Conservation (phyloP, 148 eudicot genomes). For the Agrostemma githago region DNA sequence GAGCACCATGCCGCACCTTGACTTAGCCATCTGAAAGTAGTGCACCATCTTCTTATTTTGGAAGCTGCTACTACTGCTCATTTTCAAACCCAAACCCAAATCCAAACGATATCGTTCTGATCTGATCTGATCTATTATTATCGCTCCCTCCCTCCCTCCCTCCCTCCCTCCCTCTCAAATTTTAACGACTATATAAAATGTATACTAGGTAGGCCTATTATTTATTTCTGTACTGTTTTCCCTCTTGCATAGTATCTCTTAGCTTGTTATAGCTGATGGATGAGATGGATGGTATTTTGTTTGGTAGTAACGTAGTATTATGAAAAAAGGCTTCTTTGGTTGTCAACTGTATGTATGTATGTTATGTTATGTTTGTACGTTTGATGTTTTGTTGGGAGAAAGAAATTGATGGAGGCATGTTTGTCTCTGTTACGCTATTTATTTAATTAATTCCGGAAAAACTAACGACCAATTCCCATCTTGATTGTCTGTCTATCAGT, state of each 20-base stretch:
- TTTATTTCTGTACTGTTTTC: no score
- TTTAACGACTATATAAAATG: no score
- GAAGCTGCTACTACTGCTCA: neutral
- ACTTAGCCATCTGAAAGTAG: slow-evolving; percentile 2
- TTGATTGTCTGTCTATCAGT: neutral
- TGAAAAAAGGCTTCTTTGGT: neutral
- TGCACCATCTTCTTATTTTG: neutral
- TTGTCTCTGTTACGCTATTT: neutral
- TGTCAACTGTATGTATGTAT: neutral
- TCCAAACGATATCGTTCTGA: no score
- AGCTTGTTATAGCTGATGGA: no score
- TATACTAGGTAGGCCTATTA: no score
- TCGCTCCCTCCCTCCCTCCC: no score
- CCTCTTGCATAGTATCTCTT: no score
- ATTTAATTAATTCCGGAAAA: neutral
- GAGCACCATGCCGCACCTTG: slow-evolving; percentile 2
- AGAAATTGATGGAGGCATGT: neutral
- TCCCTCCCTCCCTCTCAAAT: no score
- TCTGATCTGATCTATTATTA: no score
- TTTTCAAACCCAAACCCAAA: neutral
- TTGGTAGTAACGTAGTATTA: no score
- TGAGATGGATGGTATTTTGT: no score
- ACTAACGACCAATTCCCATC: neutral
- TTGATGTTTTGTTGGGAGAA: neutral
- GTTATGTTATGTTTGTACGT: neutral